Conservation (phyloP, 2,329 filamentous ascomycete species). For the Fusarium duplospermum region DNA sequence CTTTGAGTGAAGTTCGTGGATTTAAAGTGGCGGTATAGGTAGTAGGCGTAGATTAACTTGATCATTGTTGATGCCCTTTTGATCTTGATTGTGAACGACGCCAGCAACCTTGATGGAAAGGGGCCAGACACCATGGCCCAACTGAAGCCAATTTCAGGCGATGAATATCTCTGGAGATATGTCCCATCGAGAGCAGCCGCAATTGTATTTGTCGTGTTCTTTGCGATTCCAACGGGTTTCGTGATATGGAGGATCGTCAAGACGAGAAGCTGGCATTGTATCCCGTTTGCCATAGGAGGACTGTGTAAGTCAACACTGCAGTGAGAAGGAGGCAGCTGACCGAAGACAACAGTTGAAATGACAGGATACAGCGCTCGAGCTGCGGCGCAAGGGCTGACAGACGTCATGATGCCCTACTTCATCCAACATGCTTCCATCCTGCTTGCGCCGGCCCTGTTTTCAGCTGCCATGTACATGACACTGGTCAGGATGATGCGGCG, state of each 20-base stretch:
- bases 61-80: not conserved
- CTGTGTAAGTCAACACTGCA: constrained; percentile 53
- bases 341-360: constrained; percentile 42
- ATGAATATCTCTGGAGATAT: not conserved
- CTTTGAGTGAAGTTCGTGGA: not conserved
- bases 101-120: not conserved
- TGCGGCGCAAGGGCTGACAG: constrained; percentile 44
- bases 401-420: constrained; percentile 52
- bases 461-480: constrained; percentile 64
- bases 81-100: not conserved
- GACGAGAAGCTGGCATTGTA: constrained; percentile 45
- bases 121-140: not conserved
- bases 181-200: not conserved
- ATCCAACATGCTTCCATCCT: constrained; percentile 57
- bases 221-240: not conserved
- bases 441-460: constrained; percentile 60
- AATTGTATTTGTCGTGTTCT: not conserved
- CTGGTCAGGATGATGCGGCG: constrained; percentile 56
- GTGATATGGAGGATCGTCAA: not conserved
- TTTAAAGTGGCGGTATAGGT: not conserved
- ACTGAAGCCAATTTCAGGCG: not conserved
- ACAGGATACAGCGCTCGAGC: constrained; percentile 54
- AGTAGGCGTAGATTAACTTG: not conserved
- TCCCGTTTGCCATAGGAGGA: constrained; percentile 60
- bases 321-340: not conserved